Percentiles rank a stretch among this genome's conserved stretches.
phyloP scores from a whole-genome alignment of 2,329 filamentous ascomycete genomes.

The Monascus ruber region DNA sequence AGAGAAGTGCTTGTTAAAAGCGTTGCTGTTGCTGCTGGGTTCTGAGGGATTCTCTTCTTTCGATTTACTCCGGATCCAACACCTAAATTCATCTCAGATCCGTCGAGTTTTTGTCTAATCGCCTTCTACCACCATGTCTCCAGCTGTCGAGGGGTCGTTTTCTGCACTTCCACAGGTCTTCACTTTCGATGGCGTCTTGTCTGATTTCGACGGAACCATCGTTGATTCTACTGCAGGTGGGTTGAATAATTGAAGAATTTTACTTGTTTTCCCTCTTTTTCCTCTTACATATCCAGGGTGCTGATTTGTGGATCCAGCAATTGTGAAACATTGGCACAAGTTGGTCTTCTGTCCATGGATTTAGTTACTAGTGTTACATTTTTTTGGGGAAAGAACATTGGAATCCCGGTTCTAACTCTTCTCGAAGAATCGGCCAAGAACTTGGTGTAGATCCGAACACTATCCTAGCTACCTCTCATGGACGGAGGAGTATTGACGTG shows the following conservation, averaged over 20 bases:
- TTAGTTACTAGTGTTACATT: too few relatives aligned
- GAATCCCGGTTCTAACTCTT: background rate
- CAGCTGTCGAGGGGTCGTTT: conserved; percentile 22
- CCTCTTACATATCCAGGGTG: conserved; percentile 36
- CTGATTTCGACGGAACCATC: conserved; percentile 39
- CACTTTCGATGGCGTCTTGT: conserved; percentile 33
- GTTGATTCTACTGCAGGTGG: conserved; percentile 36
- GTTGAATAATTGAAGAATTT: conserved; percentile 1
- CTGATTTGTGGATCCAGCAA: conserved; percentile 44
- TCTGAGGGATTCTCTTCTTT: background rate
- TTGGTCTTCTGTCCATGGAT: conserved; percentile 21
- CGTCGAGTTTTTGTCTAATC: background rate
- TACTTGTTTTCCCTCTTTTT: background rate
- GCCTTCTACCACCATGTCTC: conserved; percentile 19
- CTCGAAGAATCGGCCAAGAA: conserved; percentile 50
- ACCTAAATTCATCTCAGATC: conserved; percentile 1
- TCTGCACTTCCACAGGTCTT: conserved; percentile 28
- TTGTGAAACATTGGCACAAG: conserved; percentile 54
- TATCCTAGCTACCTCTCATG: conserved; percentile 85
- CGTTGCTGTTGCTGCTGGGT: too few relatives aligned
- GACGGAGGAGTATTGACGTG: conserved; percentile 77
- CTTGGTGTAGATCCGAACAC: conserved; percentile 73
- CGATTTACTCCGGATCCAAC: background rate
- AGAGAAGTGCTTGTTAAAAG: too few relatives aligned
- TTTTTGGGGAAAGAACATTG: too few relatives aligned